Conservation (phyloP, 2,329 filamentous ascomycete species). For the Hymenoscyphus fraxineus region DNA sequence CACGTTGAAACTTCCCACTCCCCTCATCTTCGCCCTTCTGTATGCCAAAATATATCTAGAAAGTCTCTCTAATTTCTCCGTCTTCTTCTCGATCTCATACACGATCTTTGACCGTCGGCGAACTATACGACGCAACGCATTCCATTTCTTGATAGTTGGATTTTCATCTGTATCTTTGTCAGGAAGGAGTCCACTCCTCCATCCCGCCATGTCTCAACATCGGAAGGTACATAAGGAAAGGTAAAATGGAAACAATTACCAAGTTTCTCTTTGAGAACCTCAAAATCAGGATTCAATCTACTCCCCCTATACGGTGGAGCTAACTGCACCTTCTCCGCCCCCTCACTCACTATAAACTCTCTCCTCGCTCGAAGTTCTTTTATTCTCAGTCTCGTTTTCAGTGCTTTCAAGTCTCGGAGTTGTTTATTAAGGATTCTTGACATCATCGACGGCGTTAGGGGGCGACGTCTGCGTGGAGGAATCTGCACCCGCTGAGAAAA, state of each 20-base stretch:
- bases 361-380: not conserved
- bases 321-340: not conserved
- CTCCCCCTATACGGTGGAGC: not conserved
- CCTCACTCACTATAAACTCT: not conserved
- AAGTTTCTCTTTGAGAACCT: not conserved
- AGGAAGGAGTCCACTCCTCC: not conserved
- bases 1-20: not conserved
- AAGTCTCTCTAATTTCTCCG: not conserved
- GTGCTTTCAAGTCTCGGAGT: not conserved
- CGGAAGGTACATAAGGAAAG: not conserved
- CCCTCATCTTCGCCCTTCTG: not conserved
- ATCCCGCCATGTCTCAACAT: too few species aligned
- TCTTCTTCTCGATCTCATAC: not conserved
- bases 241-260: not conserved
- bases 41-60: not conserved
- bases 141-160: not conserved
- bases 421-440: not conserved
- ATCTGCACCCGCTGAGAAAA: too few species aligned
- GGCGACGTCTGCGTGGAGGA: not conserved
- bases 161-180: not conserved
- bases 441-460: not conserved
- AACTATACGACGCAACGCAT: not conserved
- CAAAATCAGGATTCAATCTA: conserved; percentile 1
- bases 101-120: not conserved
- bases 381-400: not conserved